A percentile compares a stretch with the other conserved stretches of the same genome.
phyloP scores from a whole-genome alignment of 345 rosid genomes.

The Orychophragmus violaceus region DNA sequence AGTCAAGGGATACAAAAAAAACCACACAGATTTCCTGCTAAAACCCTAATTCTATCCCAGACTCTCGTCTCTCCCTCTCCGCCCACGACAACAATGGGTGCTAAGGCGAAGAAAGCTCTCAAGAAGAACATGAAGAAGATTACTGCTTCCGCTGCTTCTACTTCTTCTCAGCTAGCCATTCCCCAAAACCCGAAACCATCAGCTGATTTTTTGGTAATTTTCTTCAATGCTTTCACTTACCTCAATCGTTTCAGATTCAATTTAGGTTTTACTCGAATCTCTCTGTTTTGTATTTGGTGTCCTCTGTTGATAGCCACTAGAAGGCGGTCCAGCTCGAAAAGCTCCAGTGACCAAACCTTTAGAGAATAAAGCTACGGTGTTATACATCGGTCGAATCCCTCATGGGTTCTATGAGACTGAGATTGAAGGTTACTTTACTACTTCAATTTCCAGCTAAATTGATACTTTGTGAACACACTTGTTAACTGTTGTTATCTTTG shows the following conservation, averaged over 20 bases:
- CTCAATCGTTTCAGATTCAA: background rate
- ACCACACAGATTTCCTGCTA: background rate
- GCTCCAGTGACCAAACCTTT: slow-evolving; percentile 35
- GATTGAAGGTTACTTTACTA: slow-evolving; percentile 51
- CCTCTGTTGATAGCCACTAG: slow-evolving; percentile 48
- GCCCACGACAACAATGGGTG: slow-evolving; percentile 43
- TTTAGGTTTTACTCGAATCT: background rate
- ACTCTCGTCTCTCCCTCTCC: background rate
- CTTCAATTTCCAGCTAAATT: background rate
- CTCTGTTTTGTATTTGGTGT: background rate
- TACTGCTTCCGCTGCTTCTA: slow-evolving; percentile 10
- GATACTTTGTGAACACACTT: background rate
- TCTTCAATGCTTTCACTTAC: background rate
- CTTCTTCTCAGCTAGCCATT: slow-evolving; percentile 24
- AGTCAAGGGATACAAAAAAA: background rate
- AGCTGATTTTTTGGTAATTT: slow-evolving; percentile 71
- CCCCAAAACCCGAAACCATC: slow-evolving; percentile 30
- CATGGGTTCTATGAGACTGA: slow-evolving; percentile 92
- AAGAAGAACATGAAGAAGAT: slow-evolving; percentile 59
- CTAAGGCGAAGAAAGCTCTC: slow-evolving; percentile 62
- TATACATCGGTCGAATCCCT: slow-evolving; percentile 85
- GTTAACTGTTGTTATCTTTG: background rate
- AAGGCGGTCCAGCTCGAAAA: slow-evolving; percentile 63
- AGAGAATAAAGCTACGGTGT: slow-evolving; percentile 45
- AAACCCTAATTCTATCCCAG: slow-evolving; percentile 12